Evolutionary conservation across 1,284 basidiomycete genomes (phyloP), one percentile per base, ranked within the genome.

Genomic region (Ceratobasidium sp.): DNA sequence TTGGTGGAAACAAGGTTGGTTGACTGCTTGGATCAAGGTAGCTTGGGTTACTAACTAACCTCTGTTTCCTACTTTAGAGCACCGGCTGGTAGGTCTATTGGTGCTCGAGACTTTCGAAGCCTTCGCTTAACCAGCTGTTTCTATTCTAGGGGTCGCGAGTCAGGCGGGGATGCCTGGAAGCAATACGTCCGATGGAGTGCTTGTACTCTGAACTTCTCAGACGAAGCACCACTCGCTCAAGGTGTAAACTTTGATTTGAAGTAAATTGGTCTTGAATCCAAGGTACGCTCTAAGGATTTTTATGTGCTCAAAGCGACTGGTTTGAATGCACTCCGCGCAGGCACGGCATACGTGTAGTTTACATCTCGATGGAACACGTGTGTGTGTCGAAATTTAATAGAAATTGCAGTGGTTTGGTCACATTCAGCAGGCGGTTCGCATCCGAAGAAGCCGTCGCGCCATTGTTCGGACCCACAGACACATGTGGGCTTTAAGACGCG

Each of bases 101-200:
- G 24, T 24, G n/a, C 22, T 58, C n/a, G 13, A 43, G 39, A 41
- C 41, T 31, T 72, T 49, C 34, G n/a, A 62, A 39, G 1, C 85
- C 85, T 75, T 54, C 19, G 14, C 34, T 61, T 39, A 22, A 39
- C 48, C n/a, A 14, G 19, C 6, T 51, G 22, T 34, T 49, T 49
- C 29, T 34, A 29, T 49, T 1, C 34, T 27, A 95, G 94, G 95
- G 96, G 96, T n/a, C 89, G 96, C 74, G 96, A 98, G 84, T 95
- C 93, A 16, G 96, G 96, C 43, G 96, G 96, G 59, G 96, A 98
- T 82, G 93, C 96, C 29, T 98, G 96, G 96, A 96, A 96, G 83
- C 94, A 97, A 81, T 94, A 93, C 77, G 91, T 93, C 54, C 76
- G 76, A 49, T 84, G 81, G 81, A 91, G 92, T 80, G 89, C 93